Percentiles rank a stretch among this genome's conserved stretches.
These are phyloP conservation scores for Penicillium roqueforti DNA, from an alignment of 495 filamentous ascomycete species.

Conservation along the genomic window DNA sequence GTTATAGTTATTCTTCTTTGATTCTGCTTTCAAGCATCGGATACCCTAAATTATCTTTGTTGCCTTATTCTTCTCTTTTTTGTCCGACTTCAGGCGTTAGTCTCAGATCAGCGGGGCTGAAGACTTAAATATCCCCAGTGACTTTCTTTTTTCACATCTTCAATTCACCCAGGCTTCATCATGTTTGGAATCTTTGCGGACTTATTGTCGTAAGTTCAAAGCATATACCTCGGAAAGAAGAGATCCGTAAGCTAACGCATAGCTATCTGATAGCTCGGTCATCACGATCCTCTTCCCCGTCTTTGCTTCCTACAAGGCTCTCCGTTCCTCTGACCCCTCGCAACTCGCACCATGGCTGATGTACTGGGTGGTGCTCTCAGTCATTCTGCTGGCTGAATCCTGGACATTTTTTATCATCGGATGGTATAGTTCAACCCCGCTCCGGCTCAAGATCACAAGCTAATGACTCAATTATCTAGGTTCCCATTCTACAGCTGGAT, in stretches of 20 bases:
- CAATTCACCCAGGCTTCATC: constrained; percentile 14
- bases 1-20: neutral
- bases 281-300: constrained; percentile 91
- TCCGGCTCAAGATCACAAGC: neutral
- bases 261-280: constrained; percentile 51
- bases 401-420: constrained; percentile 80
- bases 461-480: constrained; percentile 39
- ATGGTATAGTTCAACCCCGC: constrained; percentile 50
- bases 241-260: constrained; percentile 15
- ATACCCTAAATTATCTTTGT: constrained; percentile 7
- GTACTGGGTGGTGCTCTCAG: constrained; percentile 94
- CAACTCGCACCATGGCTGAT: constrained; percentile 98
- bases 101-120: constrained; percentile 6
- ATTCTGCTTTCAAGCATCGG: neutral
- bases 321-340: constrained; percentile 85
- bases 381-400: constrained; percentile 76
- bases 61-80: neutral
- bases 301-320: constrained; percentile 97
- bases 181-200: constrained; percentile 85
- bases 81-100: neutral
- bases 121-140: neutral
- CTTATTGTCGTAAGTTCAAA: constrained; percentile 65
- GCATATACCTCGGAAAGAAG: neutral
- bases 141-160: neutral
- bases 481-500: constrained; percentile 93